Evolutionary conservation across 495 filamentous ascomycete genomes (phyloP).

Genomic region (Tuber aestivum): DNA sequence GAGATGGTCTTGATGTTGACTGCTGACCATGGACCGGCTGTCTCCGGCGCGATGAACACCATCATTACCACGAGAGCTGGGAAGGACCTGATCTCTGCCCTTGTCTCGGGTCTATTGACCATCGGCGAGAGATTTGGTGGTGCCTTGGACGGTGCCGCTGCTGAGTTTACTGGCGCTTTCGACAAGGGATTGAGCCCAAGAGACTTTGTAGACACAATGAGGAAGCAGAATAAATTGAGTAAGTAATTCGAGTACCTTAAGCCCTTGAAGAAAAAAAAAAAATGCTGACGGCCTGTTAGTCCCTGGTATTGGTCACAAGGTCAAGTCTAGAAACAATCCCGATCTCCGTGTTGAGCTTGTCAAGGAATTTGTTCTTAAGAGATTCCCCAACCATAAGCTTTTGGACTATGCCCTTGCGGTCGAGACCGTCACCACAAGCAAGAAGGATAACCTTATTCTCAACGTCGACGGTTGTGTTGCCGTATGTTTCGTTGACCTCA

Average conservation of each 20-base stretch:
- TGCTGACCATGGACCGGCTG: constrained; percentile 96
- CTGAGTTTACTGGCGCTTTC: constrained; percentile 96
- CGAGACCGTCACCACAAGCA: constrained; percentile 95
- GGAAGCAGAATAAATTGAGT: constrained; percentile 99
- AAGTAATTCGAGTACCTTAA: constrained; percentile 42
- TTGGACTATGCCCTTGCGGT: constrained; percentile 98
- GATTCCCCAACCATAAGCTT: constrained; percentile 93
- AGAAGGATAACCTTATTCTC: constrained; percentile 99
- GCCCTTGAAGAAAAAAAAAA: neutral
- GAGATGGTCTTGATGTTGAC: constrained; percentile 99
- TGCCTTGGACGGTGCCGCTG: constrained; percentile 93
- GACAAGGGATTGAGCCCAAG: constrained; percentile 97
- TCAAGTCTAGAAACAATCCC: constrained; percentile 99
- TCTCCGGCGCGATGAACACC: constrained; percentile 99
- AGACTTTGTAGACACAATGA: constrained; percentile 97
- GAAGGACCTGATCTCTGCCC: constrained; percentile 92
- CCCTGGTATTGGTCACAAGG: constrained; percentile 95
- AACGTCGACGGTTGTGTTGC: constrained; percentile 98
- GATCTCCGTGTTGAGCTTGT: constrained; percentile 99
- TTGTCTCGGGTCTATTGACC: constrained; percentile 93
- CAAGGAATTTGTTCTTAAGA: constrained; percentile 95
- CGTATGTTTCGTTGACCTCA: constrained; percentile 95
- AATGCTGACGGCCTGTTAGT: constrained; percentile 53
- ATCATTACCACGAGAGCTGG: constrained; percentile 99
- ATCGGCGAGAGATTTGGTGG: constrained; percentile 98